phyloP scores from a whole-genome alignment of 192 early-diverging fungal genomes.

The Cetraspora pellucida region DNA sequence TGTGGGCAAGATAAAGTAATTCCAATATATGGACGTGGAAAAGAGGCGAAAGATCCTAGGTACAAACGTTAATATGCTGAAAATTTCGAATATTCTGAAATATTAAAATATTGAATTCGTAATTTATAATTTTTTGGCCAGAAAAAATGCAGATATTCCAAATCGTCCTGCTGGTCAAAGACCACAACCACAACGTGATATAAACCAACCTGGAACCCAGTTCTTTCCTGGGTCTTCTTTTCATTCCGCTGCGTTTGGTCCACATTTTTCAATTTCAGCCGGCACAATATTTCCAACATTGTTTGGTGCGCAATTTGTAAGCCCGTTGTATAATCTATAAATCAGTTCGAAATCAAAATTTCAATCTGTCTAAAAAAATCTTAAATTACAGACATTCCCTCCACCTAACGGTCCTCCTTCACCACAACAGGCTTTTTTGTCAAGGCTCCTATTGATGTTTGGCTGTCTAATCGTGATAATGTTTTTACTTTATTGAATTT shows the following conservation, averaged over 20 bases:
- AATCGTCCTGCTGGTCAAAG: constrained; percentile 78
- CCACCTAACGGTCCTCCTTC: constrained; percentile 44
- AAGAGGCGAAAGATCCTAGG: constrained; percentile 76
- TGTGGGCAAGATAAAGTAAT: constrained; percentile 84
- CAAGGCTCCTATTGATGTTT: constrained; percentile 81
- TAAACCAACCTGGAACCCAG: constrained; percentile 48
- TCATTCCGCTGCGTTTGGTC: constrained; percentile 62
- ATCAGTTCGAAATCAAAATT: neutral
- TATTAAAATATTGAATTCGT: too few species aligned
- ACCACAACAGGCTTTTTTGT: constrained; percentile 77
- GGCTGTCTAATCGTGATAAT: constrained; percentile 39
- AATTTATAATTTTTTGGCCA: constrained; percentile 1
- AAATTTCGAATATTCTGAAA: neutral
- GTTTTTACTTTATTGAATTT: constrained; percentile 21
- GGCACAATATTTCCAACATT: constrained; percentile 72
- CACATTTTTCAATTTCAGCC: constrained; percentile 63
- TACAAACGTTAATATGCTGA: constrained; percentile 14
- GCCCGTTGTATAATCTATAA: neutral
- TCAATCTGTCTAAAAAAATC: neutral
- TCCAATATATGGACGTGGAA: constrained; percentile 80
- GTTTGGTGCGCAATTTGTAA: constrained; percentile 64
- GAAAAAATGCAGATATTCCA: constrained; percentile 54
- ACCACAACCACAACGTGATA: constrained; percentile 66
- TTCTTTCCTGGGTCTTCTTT: constrained; percentile 57
- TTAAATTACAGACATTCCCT: constrained; percentile 30